These are phyloP conservation scores for Paracoccidioides lutzii DNA, from an alignment of 2,329 filamentous ascomycete genomes.

Conservation along the genomic window DNA sequence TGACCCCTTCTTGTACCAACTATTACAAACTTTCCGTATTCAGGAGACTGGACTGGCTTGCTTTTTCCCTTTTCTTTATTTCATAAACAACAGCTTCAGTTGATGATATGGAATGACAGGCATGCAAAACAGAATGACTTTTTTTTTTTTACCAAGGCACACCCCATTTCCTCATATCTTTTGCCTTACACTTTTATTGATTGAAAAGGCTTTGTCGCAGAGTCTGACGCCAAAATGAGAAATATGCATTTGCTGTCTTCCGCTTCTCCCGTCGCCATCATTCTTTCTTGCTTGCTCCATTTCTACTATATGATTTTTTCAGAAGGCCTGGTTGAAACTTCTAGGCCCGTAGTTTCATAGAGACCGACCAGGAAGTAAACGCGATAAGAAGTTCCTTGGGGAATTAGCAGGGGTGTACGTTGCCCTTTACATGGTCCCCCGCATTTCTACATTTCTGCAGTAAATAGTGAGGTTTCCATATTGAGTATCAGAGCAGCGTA, in stretches of 20 bases:
- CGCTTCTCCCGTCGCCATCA: no score
- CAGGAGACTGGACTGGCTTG: conserved; percentile 9
- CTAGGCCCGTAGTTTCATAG: no score
- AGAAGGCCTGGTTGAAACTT: no score
- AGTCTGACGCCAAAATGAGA: no score
- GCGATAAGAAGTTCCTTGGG: neutral
- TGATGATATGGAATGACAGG: neutral
- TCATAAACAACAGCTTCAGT: neutral
- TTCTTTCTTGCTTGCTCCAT: no score
- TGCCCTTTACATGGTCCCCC: neutral
- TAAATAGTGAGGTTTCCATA: no score
- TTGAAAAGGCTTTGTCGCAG: no score
- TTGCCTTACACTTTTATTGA: neutral
- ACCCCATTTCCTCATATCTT: neutral
- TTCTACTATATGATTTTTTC: no score
- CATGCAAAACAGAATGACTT: neutral
- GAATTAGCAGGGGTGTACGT: neutral
- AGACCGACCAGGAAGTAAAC: no score
- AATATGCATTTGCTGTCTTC: no score
- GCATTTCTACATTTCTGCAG: neutral
- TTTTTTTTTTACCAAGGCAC: neutral
- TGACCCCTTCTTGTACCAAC: conserved; percentile 7
- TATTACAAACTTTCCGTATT: conserved; percentile 8
- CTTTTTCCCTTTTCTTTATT: neutral
- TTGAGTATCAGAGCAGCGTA: no score